Evolutionary conservation across 306 rosid species (phyloP), one percentile per base, ranked within the genome.

Genomic region (Cercis canadensis): DNA sequence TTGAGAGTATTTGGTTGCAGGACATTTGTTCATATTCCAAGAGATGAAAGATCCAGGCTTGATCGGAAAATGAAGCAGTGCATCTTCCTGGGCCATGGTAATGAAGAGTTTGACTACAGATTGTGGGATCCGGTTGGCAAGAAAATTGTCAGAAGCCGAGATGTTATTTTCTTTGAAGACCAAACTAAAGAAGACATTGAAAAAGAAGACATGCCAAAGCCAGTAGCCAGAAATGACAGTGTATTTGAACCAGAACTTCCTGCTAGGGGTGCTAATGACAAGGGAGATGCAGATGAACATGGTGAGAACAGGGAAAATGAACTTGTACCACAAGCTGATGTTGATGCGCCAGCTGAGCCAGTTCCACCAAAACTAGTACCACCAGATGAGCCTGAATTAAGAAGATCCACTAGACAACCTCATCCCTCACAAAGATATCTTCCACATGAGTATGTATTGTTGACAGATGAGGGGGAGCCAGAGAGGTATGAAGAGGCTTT

Each of bases 1-100:
- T n/a, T n/a, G n/a, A n/a, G n/a, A n/a, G n/a, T n/a, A n/a, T n/a
- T n/a, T n/a, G n/a, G 56, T 8, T 64, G 41, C 4, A 64, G 8
- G 13, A 41, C 31, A 8, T 61, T 40, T 43, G 41, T 64, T 24
- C 18, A 7, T 7, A 7, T 31, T 13, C 29, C 13, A 8, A 44
- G 14, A 46, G 24, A 46, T 12, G n/a, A 46, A 14, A 12, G 41
- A 16, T 44, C 24, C 11, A 46, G 19, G 69, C 69, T 43, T 12
- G 41, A 64, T 12, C 4, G 10, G 6, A 66, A 66, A 40, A 13
- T 13, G 0, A 47, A 13, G 16, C 2, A n/a, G 7, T 70, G 57
- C 16, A 58, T 70, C 0, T 57, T 58, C 32, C 6, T 32, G 15
- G 73, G 73, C 5, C 32, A 67, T 67, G 62, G 31, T 32, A 5